phyloP scores from a whole-genome alignment of 805 yeast genomes.

The Candida yuanshanica region DNA sequence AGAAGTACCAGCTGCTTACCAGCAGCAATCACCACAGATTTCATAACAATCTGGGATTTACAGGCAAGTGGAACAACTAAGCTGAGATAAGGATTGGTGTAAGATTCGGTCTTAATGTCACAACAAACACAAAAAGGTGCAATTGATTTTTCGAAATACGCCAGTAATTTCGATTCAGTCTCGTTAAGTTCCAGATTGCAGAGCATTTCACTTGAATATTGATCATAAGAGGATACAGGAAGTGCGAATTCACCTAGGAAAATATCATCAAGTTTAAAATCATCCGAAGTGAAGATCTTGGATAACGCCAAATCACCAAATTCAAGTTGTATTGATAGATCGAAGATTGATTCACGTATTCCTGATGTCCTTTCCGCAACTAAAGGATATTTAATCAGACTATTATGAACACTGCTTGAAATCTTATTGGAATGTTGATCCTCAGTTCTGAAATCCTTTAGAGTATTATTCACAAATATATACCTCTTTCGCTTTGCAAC shows the following conservation, averaged over 20 bases:
- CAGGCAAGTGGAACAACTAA: constrained; percentile 33
- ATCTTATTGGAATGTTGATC: not conserved
- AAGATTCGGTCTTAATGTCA: constrained; percentile 25
- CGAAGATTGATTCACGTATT: too few species aligned
- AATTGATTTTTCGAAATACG: constrained; percentile 30
- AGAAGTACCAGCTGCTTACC: constrained; percentile 30
- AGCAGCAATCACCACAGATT: constrained; percentile 31
- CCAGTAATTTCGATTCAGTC: constrained; percentile 19
- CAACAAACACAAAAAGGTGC: constrained; percentile 37
- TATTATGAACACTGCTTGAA: constrained; percentile 1
- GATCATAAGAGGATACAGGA: constrained; percentile 16
- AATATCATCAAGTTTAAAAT: constrained; percentile 11
- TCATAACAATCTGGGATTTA: constrained; percentile 28
- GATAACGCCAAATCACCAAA: constrained; percentile 8
- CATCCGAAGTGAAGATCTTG: not conserved
- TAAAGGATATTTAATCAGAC: constrained; percentile 13
- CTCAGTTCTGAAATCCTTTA: constrained; percentile 10
- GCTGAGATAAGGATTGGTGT: constrained; percentile 33
- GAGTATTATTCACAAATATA: constrained; percentile 8
- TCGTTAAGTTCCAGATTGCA: constrained; percentile 12
- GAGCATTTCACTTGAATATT: constrained; percentile 6
- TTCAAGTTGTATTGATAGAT: constrained; percentile 10
- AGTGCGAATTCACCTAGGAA: constrained; percentile 19
- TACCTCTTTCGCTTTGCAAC: constrained; percentile 11
- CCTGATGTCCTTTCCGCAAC: constrained; percentile 8